Base-by-base conservation (phyloP, 371 early-diverging fungal genomes). In the Apophysomyces trapeziformis region DNA sequence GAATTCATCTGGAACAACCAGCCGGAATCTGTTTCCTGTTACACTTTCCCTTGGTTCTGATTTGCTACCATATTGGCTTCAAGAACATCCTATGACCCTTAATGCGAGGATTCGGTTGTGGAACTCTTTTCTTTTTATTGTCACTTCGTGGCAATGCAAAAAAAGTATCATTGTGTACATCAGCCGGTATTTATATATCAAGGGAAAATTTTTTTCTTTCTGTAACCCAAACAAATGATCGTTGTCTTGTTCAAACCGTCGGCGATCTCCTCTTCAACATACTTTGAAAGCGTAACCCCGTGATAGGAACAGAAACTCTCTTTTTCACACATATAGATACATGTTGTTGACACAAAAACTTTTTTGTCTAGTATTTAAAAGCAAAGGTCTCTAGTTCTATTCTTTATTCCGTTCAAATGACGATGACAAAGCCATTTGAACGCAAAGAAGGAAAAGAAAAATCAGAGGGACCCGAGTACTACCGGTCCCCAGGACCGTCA, bases 181-280 rank as follows among this genome's bases (percentile, higher is more conserved):
- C 41, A 50, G 9, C 21, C 16, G 54, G 21, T 50, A 16, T 21
- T 50, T 50, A 21, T 21, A 50, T 21, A 16, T 26, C 4, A 21
- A 8, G 13, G 13, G n/a, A n/a, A 41, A 11, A 41, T 0, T 5
- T 41, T 13, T 41, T 50, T 41, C 41, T 41, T 50, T 50, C 21
- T 50, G 54, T 50, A 50, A 50, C 54, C 32, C 54, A 50, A 50
- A 50, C 54, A 50, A 50, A 18, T 50, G 54, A 50, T 50, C 54
- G 54, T 50, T 50, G 4, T 21, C 21, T 21, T 50, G 54, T 50
- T 21, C 54, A 50, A n/a, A 50, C 54, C 21, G n/a, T 26, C 54
- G 54, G 21, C 54, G 54, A 50, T 50, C 54, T 50, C 54, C 21
- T 50, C 16, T 50, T 50, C 54, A 50, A 18, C n/a, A 50, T 41